Conservation (phyloP, 2,329 filamentous ascomycete species). For the Epichloe baconii region DNA sequence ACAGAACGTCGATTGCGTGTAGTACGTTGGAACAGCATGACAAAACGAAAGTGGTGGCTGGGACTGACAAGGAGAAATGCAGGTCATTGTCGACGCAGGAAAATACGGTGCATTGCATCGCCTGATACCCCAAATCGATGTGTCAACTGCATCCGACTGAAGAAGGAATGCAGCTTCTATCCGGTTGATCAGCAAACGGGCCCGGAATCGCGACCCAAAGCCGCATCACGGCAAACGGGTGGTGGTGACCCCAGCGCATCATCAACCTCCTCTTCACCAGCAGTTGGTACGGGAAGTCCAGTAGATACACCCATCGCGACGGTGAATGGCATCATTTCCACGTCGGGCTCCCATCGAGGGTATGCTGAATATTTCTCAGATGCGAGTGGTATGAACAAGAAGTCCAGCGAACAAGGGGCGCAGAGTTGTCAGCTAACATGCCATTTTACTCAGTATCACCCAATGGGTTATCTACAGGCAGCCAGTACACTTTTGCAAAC, state of each 20-base stretch:
- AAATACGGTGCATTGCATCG: slow-evolving; percentile 79
- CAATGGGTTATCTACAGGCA: slow-evolving; percentile 18
- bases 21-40: slow-evolving; percentile 47
- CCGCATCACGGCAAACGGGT: slow-evolving; percentile 20
- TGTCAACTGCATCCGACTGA: slow-evolving; percentile 83
- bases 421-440: neutral
- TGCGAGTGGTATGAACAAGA: slow-evolving; percentile 28
- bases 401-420: neutral
- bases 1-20: slow-evolving; percentile 88
- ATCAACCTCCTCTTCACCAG: slow-evolving; percentile 37
- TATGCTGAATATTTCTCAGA: slow-evolving; percentile 26
- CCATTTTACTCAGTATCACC: slow-evolving; percentile 17
- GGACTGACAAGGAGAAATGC: neutral
- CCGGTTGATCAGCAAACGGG: slow-evolving; percentile 68
- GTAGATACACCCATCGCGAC: slow-evolving; percentile 21
- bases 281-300: slow-evolving; percentile 28
- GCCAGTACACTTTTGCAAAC: slow-evolving; percentile 25
- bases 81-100: slow-evolving; percentile 87
- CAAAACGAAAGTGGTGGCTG: neutral
- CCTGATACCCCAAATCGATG: slow-evolving; percentile 68
- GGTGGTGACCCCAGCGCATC: slow-evolving; percentile 25
- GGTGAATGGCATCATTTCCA: neutral
- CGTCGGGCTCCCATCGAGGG: slow-evolving; percentile 20
- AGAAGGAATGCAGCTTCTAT: slow-evolving; percentile 88
- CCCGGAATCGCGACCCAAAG: slow-evolving; percentile 30